Evolutionary conservation across 176 grass and related monocot species (phyloP).

Genomic region (Oryza australiensis): DNA sequence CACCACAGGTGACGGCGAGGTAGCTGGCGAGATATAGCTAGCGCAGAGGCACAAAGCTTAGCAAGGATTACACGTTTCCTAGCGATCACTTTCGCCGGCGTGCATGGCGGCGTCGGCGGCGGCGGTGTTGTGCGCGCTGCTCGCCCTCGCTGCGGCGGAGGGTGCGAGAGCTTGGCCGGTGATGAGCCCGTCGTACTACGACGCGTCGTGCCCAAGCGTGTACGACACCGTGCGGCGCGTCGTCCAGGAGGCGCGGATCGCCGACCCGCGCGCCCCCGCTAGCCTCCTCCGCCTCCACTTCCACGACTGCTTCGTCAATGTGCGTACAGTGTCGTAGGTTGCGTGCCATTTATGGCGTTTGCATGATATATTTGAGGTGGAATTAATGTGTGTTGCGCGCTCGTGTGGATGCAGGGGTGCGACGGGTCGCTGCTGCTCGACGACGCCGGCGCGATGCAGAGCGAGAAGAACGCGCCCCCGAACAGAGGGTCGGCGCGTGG

Average conservation of each 20-base stretch:
- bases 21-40: background rate
- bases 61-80: too few species aligned
- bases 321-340: background rate
- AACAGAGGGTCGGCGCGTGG: slow-evolving; percentile 53
- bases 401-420: slow-evolving; percentile 55
- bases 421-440: slow-evolving; percentile 80
- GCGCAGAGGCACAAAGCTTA: background rate
- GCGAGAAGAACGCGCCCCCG: slow-evolving; percentile 55
- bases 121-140: slow-evolving; percentile 16
- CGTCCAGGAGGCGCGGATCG: slow-evolving; percentile 36
- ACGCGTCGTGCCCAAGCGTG: slow-evolving; percentile 36
- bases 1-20: background rate
- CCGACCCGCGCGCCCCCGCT: slow-evolving; percentile 45
- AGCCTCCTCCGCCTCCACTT: slow-evolving; percentile 60
- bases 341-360: background rate
- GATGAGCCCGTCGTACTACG: slow-evolving; percentile 42
- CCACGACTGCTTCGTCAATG: slow-evolving; percentile 76
- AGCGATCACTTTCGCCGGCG: background rate
- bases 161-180: slow-evolving; percentile 31
- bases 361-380: background rate
- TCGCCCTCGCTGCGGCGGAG: slow-evolving; percentile 2
- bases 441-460: slow-evolving; percentile 41
- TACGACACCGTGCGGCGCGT: slow-evolving; percentile 50
- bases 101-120: background rate
- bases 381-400: background rate